Percentiles rank a stretch among this genome's conserved stretches.
These are phyloP conservation scores for Schizophyllum commune DNA, from an alignment of 1,284 basidiomycete genomes.

Conservation along the genomic window DNA sequence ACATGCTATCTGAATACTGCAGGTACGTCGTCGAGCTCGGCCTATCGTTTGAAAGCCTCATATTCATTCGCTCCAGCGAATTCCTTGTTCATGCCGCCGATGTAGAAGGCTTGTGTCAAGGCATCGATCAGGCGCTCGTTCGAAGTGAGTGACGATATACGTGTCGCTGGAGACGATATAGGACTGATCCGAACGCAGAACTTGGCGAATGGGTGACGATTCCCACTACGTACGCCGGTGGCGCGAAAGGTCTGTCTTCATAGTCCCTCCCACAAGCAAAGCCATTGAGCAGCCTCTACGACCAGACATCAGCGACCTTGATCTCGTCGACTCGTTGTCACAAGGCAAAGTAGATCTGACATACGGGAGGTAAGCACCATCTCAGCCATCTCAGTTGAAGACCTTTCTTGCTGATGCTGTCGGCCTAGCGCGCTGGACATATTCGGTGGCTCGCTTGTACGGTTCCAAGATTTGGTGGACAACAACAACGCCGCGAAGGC, in stretches of 20 bases:
- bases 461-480: constrained; percentile 56
- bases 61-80: constrained; percentile 51
- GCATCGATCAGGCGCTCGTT: constrained; percentile 91
- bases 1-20: constrained; percentile 68
- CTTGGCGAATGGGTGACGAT: constrained; percentile 90
- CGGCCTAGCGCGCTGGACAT: constrained; percentile 60
- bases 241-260: constrained; percentile 66
- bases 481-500: constrained; percentile 16
- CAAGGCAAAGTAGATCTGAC: constrained; percentile 89
- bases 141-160: constrained; percentile 42
- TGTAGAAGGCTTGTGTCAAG: constrained; percentile 95
- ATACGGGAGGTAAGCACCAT: constrained; percentile 75
- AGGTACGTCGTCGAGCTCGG: constrained; percentile 36
- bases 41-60: not conserved
- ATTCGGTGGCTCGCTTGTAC: constrained; percentile 66
- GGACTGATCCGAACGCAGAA: constrained; percentile 33
- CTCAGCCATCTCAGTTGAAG: no score
- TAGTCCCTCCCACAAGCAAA: not conserved
- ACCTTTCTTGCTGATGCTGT: not conserved
- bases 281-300: constrained; percentile 6
- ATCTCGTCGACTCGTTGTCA: constrained; percentile 77
- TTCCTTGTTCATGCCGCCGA: constrained; percentile 97
- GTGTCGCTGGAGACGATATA: not conserved
- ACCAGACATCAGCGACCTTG: constrained; percentile 77
- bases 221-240: constrained; percentile 96